Base-by-base conservation (phyloP, 2,329 filamentous ascomycete species). In the Alternaria sp. region DNA sequence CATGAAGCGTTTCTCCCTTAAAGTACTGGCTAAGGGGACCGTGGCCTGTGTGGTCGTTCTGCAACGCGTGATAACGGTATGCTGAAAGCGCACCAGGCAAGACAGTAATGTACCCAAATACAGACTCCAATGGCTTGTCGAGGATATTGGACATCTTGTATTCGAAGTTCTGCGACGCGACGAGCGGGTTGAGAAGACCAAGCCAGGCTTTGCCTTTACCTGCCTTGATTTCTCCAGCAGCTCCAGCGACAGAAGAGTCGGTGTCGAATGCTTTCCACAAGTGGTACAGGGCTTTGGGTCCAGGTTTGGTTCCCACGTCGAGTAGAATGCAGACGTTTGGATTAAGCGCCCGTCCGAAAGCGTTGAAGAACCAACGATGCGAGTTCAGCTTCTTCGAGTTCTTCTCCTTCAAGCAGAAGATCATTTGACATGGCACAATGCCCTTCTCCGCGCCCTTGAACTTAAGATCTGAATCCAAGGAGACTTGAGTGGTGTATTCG, bases 141-240 rank as follows among this genome's bases (percentile, higher is more conserved):
- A 99, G 85, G 72, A 99, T 99, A 72, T 99, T 99, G 41, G 93
- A 97, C 93, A 99, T 97, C 80, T 99, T 99, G 84, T 99, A 99
- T 82, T 99, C 95, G 69, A 99, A 99, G 77, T 99, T 99, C 73
- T 99, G 95, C 46, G 93, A 96, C 0, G 95, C 95, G 16, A 99
- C 94, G 6, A 99, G 84, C 0, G 95, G 95, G 72, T 99, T 99
- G 46, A 99, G 83, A 16, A 99, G 85, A 64, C 94, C 93, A 5
- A 88, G 83, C 74, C 93, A 94, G 24, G 87, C 89, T 67, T 90
- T 92, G 7, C 95, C 95, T 78, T 97, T 96, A 81, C 96, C 96
- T 0, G 95, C 95, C 77, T 94, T 97, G 79, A 99, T 99, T 79
- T 99, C 95, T 67, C 95, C 95, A 65, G 95, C 97, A 26, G 95